Evolutionary conservation across 305 asterid species (phyloP).

Genomic region (Solanum hybrid): DNA sequence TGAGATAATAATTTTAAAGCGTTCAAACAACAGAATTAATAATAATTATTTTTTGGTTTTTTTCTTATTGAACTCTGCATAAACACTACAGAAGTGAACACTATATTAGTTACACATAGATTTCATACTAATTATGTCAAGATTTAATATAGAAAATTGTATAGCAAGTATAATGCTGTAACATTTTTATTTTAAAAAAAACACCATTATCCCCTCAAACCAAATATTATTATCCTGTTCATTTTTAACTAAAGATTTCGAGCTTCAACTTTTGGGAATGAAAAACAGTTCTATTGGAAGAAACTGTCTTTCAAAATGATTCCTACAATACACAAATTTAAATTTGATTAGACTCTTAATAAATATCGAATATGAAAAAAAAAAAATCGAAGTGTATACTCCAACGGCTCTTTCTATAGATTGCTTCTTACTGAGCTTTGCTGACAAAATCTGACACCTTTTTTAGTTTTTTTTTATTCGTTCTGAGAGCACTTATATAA

Average conservation of each 20-base stretch:
- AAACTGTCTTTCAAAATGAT: neutral
- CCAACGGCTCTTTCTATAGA: neutral
- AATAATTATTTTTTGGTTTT: neutral
- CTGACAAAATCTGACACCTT: neutral
- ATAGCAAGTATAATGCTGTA: neutral
- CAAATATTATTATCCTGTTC: neutral
- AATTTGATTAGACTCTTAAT: neutral
- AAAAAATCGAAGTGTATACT: neutral
- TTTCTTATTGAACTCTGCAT: neutral
- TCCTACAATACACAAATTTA: neutral
- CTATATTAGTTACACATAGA: neutral
- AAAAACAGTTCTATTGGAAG: neutral
- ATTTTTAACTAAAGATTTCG: neutral
- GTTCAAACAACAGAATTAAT: neutral
- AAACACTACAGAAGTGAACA: neutral
- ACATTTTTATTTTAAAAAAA: neutral
- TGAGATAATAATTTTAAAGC: neutral
- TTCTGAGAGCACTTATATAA: neutral
- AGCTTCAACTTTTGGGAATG: neutral
- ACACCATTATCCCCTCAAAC: neutral
- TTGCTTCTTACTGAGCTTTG: neutral
- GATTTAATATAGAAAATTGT: neutral
- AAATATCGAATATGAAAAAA: neutral
- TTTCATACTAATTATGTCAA: neutral
- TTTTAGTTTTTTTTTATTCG: neutral